These are phyloP conservation scores for Solanum infundibuliforme DNA, from an alignment of 257 asterid genomes.

Conservation along the genomic window DNA sequence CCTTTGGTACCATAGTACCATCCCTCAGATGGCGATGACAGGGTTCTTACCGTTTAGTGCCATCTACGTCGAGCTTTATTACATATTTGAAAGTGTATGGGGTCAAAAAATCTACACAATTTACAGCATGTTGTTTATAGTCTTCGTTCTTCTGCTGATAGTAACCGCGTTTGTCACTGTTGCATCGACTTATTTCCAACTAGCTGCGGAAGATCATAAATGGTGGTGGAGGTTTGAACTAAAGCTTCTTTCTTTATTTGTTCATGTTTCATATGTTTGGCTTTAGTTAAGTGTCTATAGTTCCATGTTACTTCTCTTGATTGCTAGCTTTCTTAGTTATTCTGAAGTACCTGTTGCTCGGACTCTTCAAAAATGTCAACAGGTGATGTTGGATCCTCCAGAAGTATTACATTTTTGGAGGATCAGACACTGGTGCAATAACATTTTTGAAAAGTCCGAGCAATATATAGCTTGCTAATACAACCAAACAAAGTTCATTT, in stretches of 20 bases:
- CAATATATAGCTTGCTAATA: neutral
- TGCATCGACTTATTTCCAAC: conserved; percentile 20
- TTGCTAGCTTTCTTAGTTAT: neutral
- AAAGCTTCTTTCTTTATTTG: neutral
- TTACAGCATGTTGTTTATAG: conserved; percentile 7
- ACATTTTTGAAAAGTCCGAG: neutral
- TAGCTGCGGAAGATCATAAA: conserved; percentile 28
- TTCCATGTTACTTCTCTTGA: neutral
- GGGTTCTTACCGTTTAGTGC: conserved; percentile 16
- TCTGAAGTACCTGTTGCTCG: neutral
- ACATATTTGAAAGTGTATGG: conserved; percentile 17
- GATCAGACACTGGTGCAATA: neutral
- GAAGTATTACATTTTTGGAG: neutral
- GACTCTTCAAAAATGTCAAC: neutral
- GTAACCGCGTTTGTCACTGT: conserved; percentile 13
- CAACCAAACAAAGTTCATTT: neutral
- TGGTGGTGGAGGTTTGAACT: conserved; percentile 32
- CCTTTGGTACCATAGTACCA: conserved; percentile 10
- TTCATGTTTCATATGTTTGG: neutral
- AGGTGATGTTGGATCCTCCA: neutral
- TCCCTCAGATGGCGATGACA: conserved; percentile 21
- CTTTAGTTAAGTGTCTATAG: neutral
- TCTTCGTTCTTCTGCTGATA: conserved; percentile 12
- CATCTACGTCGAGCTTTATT: conserved; percentile 12
- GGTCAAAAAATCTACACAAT: conserved; percentile 15